Percentiles rank a stretch among this genome's conserved stretches.
phyloP scores from a whole-genome alignment of 257 asterid genomes.

The Rauvolfia tetraphylla region DNA sequence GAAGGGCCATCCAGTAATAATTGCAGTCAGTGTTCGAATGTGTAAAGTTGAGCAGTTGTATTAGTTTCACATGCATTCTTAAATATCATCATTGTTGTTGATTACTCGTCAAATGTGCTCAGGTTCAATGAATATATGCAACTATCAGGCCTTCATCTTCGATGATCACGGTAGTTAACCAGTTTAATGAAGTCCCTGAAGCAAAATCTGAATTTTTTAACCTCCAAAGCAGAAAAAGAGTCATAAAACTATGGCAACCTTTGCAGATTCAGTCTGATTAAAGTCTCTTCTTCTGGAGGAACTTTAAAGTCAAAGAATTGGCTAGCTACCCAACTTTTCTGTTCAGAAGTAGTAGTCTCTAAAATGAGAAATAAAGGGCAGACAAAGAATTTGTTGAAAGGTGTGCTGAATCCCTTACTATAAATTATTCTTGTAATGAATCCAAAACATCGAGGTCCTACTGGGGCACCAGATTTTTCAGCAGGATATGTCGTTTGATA shows the following conservation, averaged over 20 bases:
- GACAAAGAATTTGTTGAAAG: conserved; percentile 19
- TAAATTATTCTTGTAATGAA: neutral
- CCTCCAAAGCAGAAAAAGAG: no score
- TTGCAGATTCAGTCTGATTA: no score
- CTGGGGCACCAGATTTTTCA: conserved; percentile 15
- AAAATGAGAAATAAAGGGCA: conserved; percentile 9
- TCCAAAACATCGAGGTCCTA: conserved; percentile 19
- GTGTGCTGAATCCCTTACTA: conserved; percentile 1
- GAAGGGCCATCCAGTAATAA: conserved; percentile 10
- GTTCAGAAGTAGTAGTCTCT: neutral
- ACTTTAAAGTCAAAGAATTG: neutral
- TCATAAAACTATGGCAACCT: neutral
- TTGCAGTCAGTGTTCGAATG: neutral
- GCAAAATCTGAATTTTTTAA: neutral
- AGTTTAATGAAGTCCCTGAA: neutral
- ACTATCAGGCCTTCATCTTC: conserved; percentile 4
- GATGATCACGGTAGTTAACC: neutral
- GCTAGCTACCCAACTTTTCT: neutral
- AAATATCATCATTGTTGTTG: conserved; percentile 7
- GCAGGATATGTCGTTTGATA: conserved; percentile 23
- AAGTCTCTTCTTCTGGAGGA: neutral
- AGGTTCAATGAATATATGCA: conserved; percentile 15
- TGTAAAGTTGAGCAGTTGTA: neutral
- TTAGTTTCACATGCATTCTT: conserved; percentile 19
- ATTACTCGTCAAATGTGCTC: neutral